Evolutionary conservation across 352 stramenopile species (phyloP).

Genomic region (Pythium periplocum): DNA sequence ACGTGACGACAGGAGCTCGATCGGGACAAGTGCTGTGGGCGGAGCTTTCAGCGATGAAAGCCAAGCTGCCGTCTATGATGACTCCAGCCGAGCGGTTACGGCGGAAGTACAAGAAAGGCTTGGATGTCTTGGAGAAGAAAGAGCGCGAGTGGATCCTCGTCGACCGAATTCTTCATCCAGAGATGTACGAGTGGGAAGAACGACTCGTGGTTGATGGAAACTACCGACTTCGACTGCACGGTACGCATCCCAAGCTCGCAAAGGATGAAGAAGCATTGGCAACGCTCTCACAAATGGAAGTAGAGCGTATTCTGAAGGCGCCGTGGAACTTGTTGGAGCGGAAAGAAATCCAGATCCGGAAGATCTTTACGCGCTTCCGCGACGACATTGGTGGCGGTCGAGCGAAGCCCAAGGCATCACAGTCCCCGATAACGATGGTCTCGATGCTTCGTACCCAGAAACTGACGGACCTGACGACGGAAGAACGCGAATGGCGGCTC

Average conservation of each 20-base stretch:
- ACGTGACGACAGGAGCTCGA: conserved; percentile 38
- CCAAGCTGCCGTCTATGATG: conserved; percentile 75
- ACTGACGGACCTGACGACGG: conserved; percentile 37
- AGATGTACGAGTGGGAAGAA: conserved; percentile 68
- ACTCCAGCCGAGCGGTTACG: conserved; percentile 60
- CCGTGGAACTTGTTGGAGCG: conserved; percentile 69
- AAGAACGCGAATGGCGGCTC: conserved; percentile 66
- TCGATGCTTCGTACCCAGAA: conserved; percentile 47
- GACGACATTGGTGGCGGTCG: conserved; percentile 29
- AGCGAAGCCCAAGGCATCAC: conserved; percentile 5
- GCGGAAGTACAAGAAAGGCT: conserved; percentile 77
- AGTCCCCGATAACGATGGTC: conserved; percentile 25
- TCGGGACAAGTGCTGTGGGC: conserved; percentile 65
- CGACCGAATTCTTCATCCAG: conserved; percentile 60
- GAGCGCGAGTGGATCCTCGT: conserved; percentile 76
- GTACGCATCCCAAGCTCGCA: conserved; percentile 36
- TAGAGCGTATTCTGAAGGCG: conserved; percentile 66
- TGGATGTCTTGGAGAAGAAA: conserved; percentile 54
- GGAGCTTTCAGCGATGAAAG: conserved; percentile 67
- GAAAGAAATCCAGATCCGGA: conserved; percentile 71
- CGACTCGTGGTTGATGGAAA: conserved; percentile 19
- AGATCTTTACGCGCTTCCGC: conserved; percentile 62
- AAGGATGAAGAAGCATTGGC: conserved; percentile 67
- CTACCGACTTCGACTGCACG: conserved; percentile 33
- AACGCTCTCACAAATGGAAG: conserved; percentile 48